Percentiles rank a stretch among this genome's conserved stretches.
Conservation (phyloP, 1,139 yeast species). For the Yamadazyma atmosphaerica region DNA sequence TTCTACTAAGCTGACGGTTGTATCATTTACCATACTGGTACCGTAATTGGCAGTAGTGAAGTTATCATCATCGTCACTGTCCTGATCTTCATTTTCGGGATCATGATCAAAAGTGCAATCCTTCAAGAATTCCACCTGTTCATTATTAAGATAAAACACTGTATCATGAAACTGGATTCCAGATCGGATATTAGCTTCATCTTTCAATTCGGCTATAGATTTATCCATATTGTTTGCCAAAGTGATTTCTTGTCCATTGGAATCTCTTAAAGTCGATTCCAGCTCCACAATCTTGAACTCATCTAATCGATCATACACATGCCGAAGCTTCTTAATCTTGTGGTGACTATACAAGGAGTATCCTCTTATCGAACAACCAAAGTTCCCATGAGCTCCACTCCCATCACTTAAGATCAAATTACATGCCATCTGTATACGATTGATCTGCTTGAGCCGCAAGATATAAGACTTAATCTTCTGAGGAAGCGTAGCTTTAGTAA, state of each 20-base stretch:
- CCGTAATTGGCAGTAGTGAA: conserved; percentile 1
- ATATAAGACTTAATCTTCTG: conserved; percentile 51
- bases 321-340: conserved; percentile 36
- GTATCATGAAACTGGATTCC: conserved; percentile 29
- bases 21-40: conserved; percentile 1
- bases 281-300: conserved; percentile 53
- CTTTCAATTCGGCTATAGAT: conserved; percentile 37
- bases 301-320: conserved; percentile 53
- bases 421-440: conserved; percentile 63
- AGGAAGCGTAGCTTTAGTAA: conserved; percentile 40
- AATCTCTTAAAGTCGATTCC: conserved; percentile 32
- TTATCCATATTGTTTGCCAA: conserved; percentile 14
- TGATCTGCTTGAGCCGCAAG: conserved; percentile 57
- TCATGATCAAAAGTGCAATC: conserved; percentile 39
- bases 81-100: conserved; percentile 21
- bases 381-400: conserved; percentile 33
- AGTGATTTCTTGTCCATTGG: conserved; percentile 21
- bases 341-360: conserved; percentile 63
- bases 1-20: no score
- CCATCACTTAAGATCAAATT: conserved; percentile 49
- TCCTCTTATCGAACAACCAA: conserved; percentile 71
- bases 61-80: conserved; percentile 7
- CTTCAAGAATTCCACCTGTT: conserved; percentile 30
- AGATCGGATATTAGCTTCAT: conserved; percentile 32
- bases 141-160: conserved; percentile 26